phyloP scores from a whole-genome alignment of 108 stramenopile species.

The Fragilaria radians region DNA sequence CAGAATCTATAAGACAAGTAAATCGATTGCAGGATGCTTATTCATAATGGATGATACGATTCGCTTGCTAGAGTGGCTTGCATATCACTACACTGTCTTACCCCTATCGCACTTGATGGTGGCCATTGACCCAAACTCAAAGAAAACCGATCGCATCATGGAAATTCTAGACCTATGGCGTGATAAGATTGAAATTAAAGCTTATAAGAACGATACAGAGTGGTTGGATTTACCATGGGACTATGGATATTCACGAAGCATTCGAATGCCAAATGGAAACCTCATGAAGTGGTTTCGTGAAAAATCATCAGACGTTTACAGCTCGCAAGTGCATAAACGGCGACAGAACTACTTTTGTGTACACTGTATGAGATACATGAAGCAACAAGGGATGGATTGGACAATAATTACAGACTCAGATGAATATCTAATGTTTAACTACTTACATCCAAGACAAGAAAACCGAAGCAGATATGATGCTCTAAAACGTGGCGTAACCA shows the following conservation, averaged over 20 bases:
- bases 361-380: neutral
- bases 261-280: constrained; percentile 1
- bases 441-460: neutral
- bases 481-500: neutral
- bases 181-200: neutral
- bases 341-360: constrained; percentile 1
- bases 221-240: constrained; percentile 5
- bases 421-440: constrained; percentile 33
- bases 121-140: constrained; percentile 33
- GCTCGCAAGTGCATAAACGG: constrained; percentile 28
- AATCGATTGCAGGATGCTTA: constrained; percentile 20
- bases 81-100: constrained; percentile 42
- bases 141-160: constrained; percentile 6
- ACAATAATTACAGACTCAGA: constrained; percentile 45
- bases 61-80: constrained; percentile 41
- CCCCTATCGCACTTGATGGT: constrained; percentile 41
- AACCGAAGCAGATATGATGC: neutral
- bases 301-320: constrained; percentile 37
- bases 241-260: constrained; percentile 1
- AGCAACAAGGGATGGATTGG: constrained; percentile 23
- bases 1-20: neutral
- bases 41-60: constrained; percentile 37
- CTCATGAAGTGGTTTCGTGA: constrained; percentile 3
- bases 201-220: neutral
- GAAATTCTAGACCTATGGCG: constrained; percentile 25